A percentile compares a stretch with the other conserved stretches of the same genome.
These are phyloP conservation scores for Macrocybe sp. DNA, from an alignment of 1,284 basidiomycete genomes.

Conservation along the genomic window DNA sequence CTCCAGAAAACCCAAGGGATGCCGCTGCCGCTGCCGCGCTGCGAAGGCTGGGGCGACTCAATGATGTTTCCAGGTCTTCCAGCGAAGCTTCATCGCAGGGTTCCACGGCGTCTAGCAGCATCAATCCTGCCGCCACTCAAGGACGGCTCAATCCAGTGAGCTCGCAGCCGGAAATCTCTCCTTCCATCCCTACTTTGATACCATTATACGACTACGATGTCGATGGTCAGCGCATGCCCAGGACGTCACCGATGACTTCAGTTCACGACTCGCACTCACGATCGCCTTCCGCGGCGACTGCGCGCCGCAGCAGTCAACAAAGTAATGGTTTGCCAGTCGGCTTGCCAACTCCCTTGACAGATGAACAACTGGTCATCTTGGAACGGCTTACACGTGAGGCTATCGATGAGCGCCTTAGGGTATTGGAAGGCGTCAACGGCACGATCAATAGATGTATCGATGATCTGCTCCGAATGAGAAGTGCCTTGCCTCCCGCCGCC, in stretches of 20 bases:
- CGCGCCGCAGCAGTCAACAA: neutral
- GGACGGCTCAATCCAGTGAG: neutral
- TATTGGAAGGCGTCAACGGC: conserved; percentile 71
- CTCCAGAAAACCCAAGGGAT: conserved; percentile 28
- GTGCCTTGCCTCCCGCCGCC: conserved; percentile 46
- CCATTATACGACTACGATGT: conserved; percentile 41
- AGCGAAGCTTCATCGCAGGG: neutral
- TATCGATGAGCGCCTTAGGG: conserved; percentile 76
- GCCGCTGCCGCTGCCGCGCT: conserved; percentile 42
- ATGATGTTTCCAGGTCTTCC: neutral
- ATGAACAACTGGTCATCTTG: conserved; percentile 53
- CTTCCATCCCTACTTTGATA: conserved; percentile 42
- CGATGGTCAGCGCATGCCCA: too few relatives aligned
- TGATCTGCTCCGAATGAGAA: conserved; percentile 71
- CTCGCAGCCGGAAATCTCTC: neutral
- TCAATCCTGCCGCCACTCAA: neutral
- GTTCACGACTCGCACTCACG: neutral
- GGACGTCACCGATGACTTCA: too few relatives aligned
- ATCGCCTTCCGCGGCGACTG: neutral
- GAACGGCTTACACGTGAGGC: conserved; percentile 69
- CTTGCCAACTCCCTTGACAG: conserved; percentile 46
- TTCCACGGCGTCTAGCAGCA: neutral
- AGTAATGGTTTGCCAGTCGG: conserved; percentile 4
- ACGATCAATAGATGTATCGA: conserved; percentile 68
- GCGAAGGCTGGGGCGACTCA: conserved; percentile 10